Evolutionary conservation across 345 rosid genomes (phyloP).

Genomic region (Boechera stricta): DNA sequence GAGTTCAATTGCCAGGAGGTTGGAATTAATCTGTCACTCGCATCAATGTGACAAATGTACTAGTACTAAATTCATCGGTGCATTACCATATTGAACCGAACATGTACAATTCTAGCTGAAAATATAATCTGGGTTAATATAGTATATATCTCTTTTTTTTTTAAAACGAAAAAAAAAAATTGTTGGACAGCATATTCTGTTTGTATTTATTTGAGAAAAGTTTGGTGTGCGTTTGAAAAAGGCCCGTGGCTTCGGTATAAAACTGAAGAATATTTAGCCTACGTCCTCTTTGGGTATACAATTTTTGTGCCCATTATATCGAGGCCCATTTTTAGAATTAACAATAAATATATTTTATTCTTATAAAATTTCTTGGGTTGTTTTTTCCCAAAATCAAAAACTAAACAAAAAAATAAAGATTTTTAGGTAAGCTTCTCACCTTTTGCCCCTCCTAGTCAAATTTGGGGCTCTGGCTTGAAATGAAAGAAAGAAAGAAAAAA

Average conservation of each 20-base stretch:
- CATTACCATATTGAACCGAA: slow-evolving; percentile 1
- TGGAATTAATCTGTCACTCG: background rate
- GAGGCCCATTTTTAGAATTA: background rate
- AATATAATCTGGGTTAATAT: too few species aligned
- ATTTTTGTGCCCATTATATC: background rate
- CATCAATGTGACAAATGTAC: slow-evolving; percentile 1
- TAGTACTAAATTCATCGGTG: background rate
- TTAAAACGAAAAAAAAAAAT: too few species aligned
- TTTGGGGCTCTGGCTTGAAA: background rate
- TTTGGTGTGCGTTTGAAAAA: background rate
- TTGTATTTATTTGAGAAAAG: background rate
- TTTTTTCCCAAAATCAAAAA: background rate
- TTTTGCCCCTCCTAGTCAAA: background rate
- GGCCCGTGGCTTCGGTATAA: background rate
- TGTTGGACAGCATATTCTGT: too few species aligned
- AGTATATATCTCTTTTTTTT: too few species aligned
- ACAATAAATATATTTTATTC: background rate
- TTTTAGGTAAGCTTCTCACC: background rate
- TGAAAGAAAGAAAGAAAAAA: background rate
- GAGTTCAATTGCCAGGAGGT: background rate
- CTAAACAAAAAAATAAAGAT: background rate
- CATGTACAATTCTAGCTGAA: background rate
- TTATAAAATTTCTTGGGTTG: background rate
- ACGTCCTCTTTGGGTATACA: background rate
- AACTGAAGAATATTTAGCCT: background rate